Percentiles rank a stretch among this genome's conserved stretches.
Conservation (phyloP, 2,329 filamentous ascomycete genomes). For the Exophiala mesophila region DNA sequence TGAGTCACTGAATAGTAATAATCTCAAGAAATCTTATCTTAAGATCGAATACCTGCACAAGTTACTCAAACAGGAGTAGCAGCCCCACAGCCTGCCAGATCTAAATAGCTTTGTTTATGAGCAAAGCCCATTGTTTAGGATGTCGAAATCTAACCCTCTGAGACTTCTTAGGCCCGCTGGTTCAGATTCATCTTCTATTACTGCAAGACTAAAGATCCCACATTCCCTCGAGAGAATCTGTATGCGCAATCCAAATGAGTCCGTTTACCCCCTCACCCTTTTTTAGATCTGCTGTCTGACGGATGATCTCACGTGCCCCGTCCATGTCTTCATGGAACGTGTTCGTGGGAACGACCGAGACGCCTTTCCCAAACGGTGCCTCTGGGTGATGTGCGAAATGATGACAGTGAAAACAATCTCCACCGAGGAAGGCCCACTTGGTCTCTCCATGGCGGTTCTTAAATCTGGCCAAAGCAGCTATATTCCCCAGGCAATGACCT, state of each 20-base stretch:
- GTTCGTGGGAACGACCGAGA: constrained; percentile 2
- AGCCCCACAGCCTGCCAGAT: no score
- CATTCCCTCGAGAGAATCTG: neutral
- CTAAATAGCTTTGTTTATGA: no score
- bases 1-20: no score
- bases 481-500: constrained; percentile 30
- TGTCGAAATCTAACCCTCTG: no score
- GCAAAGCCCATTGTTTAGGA: neutral
- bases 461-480: neutral
- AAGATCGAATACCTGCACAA: no score
- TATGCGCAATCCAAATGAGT: constrained; percentile 1
- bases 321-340: constrained; percentile 5
- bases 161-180: no score
- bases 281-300: constrained; percentile 2
- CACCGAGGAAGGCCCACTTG: constrained; percentile 2
- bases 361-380: neutral
- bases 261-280: constrained; percentile 1
- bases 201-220: constrained; percentile 3
- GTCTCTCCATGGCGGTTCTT: constrained; percentile 1
- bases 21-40: no score
- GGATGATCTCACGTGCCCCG: constrained; percentile 4
- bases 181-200: no score
- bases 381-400: constrained; percentile 2
- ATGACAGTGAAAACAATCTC: constrained; percentile 2
- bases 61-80: no score